Evolutionary conservation across 2,329 filamentous ascomycete genomes (phyloP), one percentile per base, ranked within the genome.

Genomic region (Colletotrichum sp.): DNA sequence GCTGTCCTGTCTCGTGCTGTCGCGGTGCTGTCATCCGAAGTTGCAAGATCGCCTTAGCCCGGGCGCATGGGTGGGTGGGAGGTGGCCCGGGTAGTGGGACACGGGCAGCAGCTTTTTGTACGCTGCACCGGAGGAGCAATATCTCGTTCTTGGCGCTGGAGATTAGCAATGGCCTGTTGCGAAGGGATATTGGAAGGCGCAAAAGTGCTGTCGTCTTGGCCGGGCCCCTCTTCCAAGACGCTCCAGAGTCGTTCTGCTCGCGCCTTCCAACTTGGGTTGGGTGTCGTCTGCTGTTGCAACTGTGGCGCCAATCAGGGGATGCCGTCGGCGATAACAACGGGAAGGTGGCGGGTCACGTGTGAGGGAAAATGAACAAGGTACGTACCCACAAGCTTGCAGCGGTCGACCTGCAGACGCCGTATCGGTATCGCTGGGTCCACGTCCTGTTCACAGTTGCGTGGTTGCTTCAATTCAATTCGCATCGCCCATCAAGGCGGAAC

Each of bases 221-320:
- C 36, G 13, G 69, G 67, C 30, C 34, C 69, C 73, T 56, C 69
- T 64, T 55, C 74, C 71, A 74, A 70, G 74, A 75, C 26, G 56
- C n/a, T 71, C 43, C n/a, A 52, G 43, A 21, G n/a, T 52, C 32
- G 59, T 58, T 55, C 21, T 74, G 59, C 69, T 61, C n/a, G 74
- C 74, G 74, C 74, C 74, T 76, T 76, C 74, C 74, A 48, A 75
- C 65, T 74, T 76, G 71, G 74, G 74, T 55, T 66, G 74, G 61
- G 26, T 52, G n/a, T 48, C 38, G 55, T 74, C 14, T 55, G 61
- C 64, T 63, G 43, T 74, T 56, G 71, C 65, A 76, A 74, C 52
- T 69, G 65, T 67, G 65, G 48, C 71, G 71, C 74, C 71, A 74
- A 74, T 71, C 65, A 76, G 43, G 10, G 52, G 59, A n/a, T 43